These are phyloP conservation scores for Corynespora cassiicola DNA, from an alignment of 2,329 filamentous ascomycete genomes.

Conservation along the genomic window DNA sequence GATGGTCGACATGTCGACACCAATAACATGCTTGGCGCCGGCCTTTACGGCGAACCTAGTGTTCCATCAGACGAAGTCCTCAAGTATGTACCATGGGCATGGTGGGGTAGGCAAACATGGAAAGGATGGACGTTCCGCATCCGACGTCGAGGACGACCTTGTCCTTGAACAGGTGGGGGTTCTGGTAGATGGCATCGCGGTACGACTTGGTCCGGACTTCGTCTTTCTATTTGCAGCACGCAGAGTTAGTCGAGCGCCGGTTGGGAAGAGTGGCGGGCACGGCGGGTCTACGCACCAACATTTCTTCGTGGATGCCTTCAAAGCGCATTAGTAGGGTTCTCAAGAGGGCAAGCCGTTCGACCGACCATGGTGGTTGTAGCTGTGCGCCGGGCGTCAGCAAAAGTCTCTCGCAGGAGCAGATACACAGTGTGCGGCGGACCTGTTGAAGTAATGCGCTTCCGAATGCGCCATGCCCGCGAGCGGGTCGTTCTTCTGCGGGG, in stretches of 20 bases:
- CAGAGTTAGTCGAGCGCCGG: conserved; percentile 12
- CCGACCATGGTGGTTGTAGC: conserved; percentile 97
- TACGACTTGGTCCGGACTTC: conserved; percentile 96
- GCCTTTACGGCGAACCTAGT: conserved; percentile 93
- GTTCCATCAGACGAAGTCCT: conserved; percentile 73
- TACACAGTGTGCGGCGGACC: conserved; percentile 67
- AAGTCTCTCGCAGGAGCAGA: conserved; percentile 13
- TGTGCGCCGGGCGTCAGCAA: conserved; percentile 55
- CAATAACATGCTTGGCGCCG: conserved; percentile 97
- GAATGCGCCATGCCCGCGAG: conserved; percentile 83
- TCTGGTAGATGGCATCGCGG: conserved; percentile 97
- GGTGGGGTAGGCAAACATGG: conserved; percentile 73
- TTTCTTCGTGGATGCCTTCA: conserved; percentile 93
- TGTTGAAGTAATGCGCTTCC: conserved; percentile 99
- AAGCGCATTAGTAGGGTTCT: conserved; percentile 47
- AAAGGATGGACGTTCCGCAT: conserved; percentile 96
- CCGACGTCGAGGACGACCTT: conserved; percentile 96
- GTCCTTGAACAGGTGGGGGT: conserved; percentile 91
- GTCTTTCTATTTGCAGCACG: conserved; percentile 74
- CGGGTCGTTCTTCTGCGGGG: conserved; percentile 36
- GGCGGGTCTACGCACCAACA: conserved; percentile 74
- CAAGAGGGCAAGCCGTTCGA: conserved; percentile 40
- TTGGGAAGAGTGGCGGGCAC: too few species aligned
- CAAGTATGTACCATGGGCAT: conserved; percentile 96
- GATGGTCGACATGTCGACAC: conserved; percentile 99